Conservation (phyloP, 208 protist species). For the Polymyxa betae region DNA sequence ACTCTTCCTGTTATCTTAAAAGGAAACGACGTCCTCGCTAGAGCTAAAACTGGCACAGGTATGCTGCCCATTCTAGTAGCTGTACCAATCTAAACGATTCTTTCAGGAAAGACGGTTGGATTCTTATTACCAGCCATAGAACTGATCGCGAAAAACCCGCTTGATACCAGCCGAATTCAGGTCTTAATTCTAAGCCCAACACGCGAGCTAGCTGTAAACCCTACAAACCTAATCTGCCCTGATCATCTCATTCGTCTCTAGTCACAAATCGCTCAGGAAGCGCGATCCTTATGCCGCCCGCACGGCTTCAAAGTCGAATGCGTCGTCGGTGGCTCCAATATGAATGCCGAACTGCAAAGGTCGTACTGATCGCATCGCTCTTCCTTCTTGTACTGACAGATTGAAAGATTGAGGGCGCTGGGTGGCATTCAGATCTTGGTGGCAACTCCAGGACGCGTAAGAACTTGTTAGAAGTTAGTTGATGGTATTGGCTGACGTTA, state of each 20-base stretch:
- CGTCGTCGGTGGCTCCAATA: conserved; percentile 25
- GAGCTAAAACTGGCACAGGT: conserved; percentile 43
- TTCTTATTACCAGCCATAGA: conserved; percentile 5
- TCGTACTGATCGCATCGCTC: background rate
- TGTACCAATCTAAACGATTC: background rate
- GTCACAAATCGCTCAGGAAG: conserved; percentile 7
- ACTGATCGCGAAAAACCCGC: background rate
- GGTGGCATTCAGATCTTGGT: conserved; percentile 34
- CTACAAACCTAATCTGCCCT: background rate
- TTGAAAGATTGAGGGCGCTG: background rate
- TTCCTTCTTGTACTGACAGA: background rate
- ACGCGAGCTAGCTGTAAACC: background rate
- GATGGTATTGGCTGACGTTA: background rate
- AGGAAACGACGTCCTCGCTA: conserved; percentile 38
- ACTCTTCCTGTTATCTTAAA: conserved; percentile 3
- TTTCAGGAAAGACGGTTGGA: background rate
- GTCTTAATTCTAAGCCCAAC: conserved; percentile 29
- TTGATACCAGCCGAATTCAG: background rate
- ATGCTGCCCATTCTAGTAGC: background rate
- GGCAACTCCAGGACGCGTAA: conserved; percentile 21
- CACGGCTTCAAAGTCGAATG: conserved; percentile 37
- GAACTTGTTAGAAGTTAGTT: background rate
- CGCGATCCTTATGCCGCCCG: background rate
- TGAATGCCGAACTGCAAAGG: background rate
- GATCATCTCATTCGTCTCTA: background rate